These are phyloP conservation scores for Austroboletus niveus DNA, from an alignment of 1,284 basidiomycete genomes.

Conservation along the genomic window DNA sequence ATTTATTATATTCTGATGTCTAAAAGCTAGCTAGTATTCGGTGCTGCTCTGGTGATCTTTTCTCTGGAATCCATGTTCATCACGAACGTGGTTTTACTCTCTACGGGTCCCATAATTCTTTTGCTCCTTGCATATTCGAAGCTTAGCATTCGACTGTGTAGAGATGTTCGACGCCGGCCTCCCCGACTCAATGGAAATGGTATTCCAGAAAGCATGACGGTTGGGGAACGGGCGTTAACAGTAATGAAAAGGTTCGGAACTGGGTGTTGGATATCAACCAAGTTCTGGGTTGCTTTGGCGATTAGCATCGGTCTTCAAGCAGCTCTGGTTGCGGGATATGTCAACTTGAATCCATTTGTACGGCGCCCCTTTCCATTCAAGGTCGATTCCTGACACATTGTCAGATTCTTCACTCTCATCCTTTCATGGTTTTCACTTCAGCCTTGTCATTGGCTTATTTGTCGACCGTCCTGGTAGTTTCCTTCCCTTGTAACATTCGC, in stretches of 20 bases:
- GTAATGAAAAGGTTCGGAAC: conserved; percentile 20
- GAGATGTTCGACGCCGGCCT: conserved; percentile 19
- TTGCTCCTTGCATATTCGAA: conserved; percentile 42
- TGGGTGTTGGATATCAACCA: conserved; percentile 43
- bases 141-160: conserved; percentile 20
- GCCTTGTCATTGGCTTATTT: conserved; percentile 52
- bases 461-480: conserved; percentile 21
- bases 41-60: conserved; percentile 52
- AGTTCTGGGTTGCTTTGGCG: conserved; percentile 59
- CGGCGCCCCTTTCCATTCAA: conserved; percentile 25
- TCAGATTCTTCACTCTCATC: conserved; percentile 60
- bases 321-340: conserved; percentile 47
- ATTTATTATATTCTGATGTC: neutral
- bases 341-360: conserved; percentile 64
- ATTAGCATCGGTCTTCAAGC: conserved; percentile 46
- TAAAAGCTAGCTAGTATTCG: conserved; percentile 47
- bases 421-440: conserved; percentile 51
- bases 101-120: conserved; percentile 57
- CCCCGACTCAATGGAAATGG: conserved; percentile 7
- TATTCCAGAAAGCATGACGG: conserved; percentile 6
- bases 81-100: conserved; percentile 58
- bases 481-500: conserved; percentile 21
- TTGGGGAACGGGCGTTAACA: conserved; percentile 8
- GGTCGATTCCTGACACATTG: conserved; percentile 3
- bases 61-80: conserved; percentile 49